phyloP scores from a whole-genome alignment of 148 eudicot species.

The Polygonum aviculare region DNA sequence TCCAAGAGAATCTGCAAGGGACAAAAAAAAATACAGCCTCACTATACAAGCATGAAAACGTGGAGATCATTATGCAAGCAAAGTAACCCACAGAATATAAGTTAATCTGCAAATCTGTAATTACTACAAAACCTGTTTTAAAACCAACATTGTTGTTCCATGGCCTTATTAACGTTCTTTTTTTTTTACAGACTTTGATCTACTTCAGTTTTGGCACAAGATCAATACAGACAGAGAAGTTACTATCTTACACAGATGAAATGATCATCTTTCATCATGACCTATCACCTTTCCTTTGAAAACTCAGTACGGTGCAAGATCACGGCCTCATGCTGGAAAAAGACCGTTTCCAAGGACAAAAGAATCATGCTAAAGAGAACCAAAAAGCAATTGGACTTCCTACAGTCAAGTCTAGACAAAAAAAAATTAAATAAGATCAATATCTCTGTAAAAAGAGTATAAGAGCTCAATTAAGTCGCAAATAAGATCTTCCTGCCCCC shows the following conservation, averaged over 20 bases:
- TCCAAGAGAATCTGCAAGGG: conserved; percentile 66
- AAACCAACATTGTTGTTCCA: not conserved
- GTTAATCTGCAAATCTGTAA: not conserved
- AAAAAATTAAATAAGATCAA: too few species aligned
- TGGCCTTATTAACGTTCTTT: not conserved
- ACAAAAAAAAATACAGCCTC: conserved; percentile 3
- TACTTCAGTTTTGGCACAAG: not conserved
- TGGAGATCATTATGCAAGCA: not conserved
- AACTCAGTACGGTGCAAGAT: not conserved
- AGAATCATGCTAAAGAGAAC: not conserved
- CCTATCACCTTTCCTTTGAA: not conserved
- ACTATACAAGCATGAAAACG: not conserved
- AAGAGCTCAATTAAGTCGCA: too few species aligned
- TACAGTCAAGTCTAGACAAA: too few species aligned
- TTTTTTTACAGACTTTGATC: not conserved
- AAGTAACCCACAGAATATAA: not conserved
- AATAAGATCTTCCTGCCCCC: too few species aligned
- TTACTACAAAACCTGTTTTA: not conserved
- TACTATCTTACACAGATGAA: not conserved
- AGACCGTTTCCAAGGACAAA: not conserved
- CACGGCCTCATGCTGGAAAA: not conserved
- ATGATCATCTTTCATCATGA: not conserved
- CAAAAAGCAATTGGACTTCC: not conserved
- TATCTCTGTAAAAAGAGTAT: too few species aligned
- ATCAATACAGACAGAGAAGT: not conserved